Percentiles rank a stretch among this genome's conserved stretches.
Evolutionary conservation across 768 basidiomycete species (phyloP).

Genomic region (Termitomyces heimii): DNA sequence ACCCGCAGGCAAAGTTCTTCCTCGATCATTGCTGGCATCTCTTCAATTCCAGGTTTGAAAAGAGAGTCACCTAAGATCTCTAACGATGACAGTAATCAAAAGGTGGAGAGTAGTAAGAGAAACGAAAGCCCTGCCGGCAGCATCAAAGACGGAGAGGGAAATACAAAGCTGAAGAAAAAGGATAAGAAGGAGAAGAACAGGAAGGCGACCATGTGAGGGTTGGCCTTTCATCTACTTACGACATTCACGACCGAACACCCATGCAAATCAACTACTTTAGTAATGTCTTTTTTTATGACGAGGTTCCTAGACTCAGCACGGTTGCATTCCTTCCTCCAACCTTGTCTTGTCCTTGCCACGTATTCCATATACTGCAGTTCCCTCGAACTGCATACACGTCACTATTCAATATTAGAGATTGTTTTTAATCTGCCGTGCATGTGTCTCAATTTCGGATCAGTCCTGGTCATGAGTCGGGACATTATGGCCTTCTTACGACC

Average conservation of each 20-base stretch:
- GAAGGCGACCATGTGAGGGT: constrained; percentile 26
- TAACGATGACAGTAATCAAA: constrained; percentile 36
- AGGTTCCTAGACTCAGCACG: background rate
- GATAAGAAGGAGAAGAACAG: constrained; percentile 59
- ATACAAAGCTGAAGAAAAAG: constrained; percentile 39
- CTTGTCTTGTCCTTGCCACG: background rate
- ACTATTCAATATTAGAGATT: background rate
- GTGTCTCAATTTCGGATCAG: background rate
- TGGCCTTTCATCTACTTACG: constrained; percentile 17
- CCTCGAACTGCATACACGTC: background rate
- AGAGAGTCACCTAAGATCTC: constrained; percentile 42
- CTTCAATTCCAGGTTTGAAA: constrained; percentile 42
- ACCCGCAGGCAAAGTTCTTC: constrained; percentile 53
- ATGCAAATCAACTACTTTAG: constrained; percentile 12
- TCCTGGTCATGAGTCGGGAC: constrained; percentile 4
- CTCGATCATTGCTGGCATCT: constrained; percentile 43
- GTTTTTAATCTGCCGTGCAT: background rate
- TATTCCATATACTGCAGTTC: background rate
- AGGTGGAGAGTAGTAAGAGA: constrained; percentile 34
- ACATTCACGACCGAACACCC: constrained; percentile 16
- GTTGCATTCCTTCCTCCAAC: background rate
- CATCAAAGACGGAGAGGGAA: constrained; percentile 38
- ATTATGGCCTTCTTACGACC: background rate
- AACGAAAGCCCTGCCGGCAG: constrained; percentile 54
- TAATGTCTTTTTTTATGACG: constrained; percentile 12